Evolutionary conservation across 2,329 filamentous ascomycete species (phyloP), one percentile per base, ranked within the genome.

Genomic region (Stagonosporopsis tanaceti): DNA sequence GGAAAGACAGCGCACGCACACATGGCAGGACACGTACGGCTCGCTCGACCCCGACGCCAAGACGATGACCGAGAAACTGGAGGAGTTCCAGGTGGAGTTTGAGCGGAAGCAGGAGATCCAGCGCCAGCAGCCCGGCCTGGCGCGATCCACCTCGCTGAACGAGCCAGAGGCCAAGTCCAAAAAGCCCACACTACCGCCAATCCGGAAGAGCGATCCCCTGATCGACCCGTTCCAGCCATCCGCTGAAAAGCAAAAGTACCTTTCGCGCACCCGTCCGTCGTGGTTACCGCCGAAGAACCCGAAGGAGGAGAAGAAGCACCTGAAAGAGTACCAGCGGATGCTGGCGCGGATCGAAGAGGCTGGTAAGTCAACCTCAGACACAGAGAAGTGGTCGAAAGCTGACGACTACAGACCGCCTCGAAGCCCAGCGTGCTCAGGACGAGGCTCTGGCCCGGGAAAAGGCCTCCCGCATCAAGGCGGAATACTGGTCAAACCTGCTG

Each of bases 201-300:
- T 92, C 8, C 87, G 89, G 53, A 87, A 87, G 65, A 88, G 87
- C 39, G 90, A 93, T 67, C 89, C 92, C 63, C 91, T 94, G 85
- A 92, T 94, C 60, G 91, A 95, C 68, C 91, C 91, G 3, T 80
- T 95, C 34, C 91, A 91, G 15, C 87, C 93, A 27, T 94, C 91
- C 42, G 93, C 91, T 74, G 91, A 95, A 77, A 95, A 95, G 74
- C 90, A 94, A 69, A 91, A 91, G 3, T 90, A 93, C 2, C 81
- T 95, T 22, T 92, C 90, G 24, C 84, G 92, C 17, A 95, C 70
- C 2, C 84, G 91, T 35, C 91, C 91, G 0, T 93, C 90, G 1
- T 95, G 92, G 92, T 80, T 95, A 2, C 91, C 92, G 0, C 91
- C 91, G 1, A 95, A 95, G 77, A 88, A 95, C 64, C 93, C 92